Evolutionary conservation across 495 filamentous ascomycete species (phyloP), one percentile per base, ranked within the genome.

Genomic region (Xylaria telfairii): DNA sequence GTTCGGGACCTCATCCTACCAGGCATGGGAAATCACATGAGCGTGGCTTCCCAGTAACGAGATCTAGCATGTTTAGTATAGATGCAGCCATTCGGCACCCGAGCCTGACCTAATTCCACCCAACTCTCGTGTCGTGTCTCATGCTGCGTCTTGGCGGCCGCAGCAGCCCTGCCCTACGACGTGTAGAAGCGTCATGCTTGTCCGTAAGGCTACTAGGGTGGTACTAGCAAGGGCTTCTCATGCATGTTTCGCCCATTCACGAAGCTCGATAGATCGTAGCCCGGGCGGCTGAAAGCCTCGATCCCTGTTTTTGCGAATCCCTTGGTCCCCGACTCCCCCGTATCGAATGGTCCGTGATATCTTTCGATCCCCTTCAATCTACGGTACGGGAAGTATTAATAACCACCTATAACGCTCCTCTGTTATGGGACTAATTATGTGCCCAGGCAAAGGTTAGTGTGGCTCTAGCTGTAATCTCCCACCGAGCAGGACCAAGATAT

Each of bases 131-230:
- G n/a, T n/a, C 37, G 26, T 10, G 60, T 46, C 60, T 63, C 21
- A 46, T 3, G 30, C 21, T n/a, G 17, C 1, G 39, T 13, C 60
- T 63, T 63, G 60, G 60, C 41, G 15, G 19, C 19, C 19, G 28
- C 15, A 12, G 2, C 19, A 28, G n/a, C 30, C 44, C 46, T 51
- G 26, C 9, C 26, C 42, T 53, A 41, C 21, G 3, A 28, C 19
- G 26, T 24, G 42, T 19, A 51, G 12, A n/a, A 17, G 30, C 6
- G 49, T 44, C 65, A 67, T 41, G 65, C 34, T 67, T 67, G 32
- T 41, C 49, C 51, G 49, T 67, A 67, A 67, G 65, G 65, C 49
- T 67, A 26, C 63, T 66, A 66, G 46, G 46, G 28, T 0, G 34
- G 19, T 39, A 7, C 21, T 51, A 4, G 17, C n/a, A 17, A n/a